These are phyloP conservation scores for Penicillium occitanis DNA, from an alignment of 2,329 filamentous ascomycete species.

Conservation along the genomic window DNA sequence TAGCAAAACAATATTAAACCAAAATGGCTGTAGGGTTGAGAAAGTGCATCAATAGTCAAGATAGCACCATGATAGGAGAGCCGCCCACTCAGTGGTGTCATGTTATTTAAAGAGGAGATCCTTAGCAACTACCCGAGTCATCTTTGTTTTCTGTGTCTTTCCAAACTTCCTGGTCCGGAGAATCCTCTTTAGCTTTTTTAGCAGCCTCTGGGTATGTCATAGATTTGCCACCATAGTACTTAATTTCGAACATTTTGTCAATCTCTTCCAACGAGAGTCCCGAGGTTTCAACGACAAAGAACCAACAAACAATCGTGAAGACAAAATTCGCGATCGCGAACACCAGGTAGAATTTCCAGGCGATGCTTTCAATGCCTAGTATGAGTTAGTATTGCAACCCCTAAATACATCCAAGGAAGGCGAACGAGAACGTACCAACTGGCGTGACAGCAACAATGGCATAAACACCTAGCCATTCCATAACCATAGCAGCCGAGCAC, in stretches of 20 bases:
- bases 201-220: slow-evolving; percentile 6
- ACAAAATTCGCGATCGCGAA: slow-evolving; percentile 39
- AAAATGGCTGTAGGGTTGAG: neutral
- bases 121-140: neutral
- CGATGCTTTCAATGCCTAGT: slow-evolving; percentile 40
- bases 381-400: slow-evolving; percentile 8
- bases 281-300: slow-evolving; percentile 32
- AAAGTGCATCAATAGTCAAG: slow-evolving; percentile 4
- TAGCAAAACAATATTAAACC: slow-evolving; percentile 14
- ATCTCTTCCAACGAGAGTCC: slow-evolving; percentile 42
- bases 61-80: neutral
- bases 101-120: neutral
- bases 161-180: neutral
- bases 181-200: slow-evolving; percentile 1
- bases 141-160: slow-evolving; percentile 1
- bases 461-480: slow-evolving; percentile 16
- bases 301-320: slow-evolving; percentile 30
- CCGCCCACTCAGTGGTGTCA: neutral
- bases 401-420: neutral
- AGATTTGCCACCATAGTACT: neutral
- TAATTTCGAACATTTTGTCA: slow-evolving; percentile 38
- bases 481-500: slow-evolving; percentile 15
- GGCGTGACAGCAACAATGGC: neutral
- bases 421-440: neutral
- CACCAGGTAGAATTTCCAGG: slow-evolving; percentile 56